These are phyloP conservation scores for Stereocaulon alpinum DNA, from an alignment of 495 filamentous ascomycete species.

Conservation along the genomic window DNA sequence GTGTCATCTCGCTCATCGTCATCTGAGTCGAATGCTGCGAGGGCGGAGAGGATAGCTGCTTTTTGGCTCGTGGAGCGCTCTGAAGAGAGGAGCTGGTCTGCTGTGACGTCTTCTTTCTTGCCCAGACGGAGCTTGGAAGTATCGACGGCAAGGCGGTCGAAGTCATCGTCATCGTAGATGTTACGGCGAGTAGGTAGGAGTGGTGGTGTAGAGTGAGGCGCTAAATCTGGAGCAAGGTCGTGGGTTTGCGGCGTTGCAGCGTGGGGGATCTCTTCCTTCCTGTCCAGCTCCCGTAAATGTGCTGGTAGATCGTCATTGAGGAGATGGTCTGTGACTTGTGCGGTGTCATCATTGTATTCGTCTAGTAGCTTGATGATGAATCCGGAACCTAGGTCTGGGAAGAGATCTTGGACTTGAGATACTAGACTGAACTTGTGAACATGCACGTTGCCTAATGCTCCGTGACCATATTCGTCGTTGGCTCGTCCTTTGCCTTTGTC, in stretches of 20 bases:
- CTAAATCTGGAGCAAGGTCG: constrained; percentile 33
- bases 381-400: constrained; percentile 75
- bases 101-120: constrained; percentile 44
- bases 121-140: constrained; percentile 63
- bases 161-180: constrained; percentile 68
- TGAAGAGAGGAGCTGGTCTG: constrained; percentile 49
- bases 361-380: constrained; percentile 75
- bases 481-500: constrained; percentile 62
- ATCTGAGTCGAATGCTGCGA: constrained; percentile 84
- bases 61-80: constrained; percentile 54
- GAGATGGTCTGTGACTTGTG: constrained; percentile 71
- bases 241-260: constrained; percentile 25
- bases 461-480: constrained; percentile 34
- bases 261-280: constrained; percentile 41
- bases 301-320: constrained; percentile 71
- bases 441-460: constrained; percentile 47
- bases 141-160: constrained; percentile 58
- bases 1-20: constrained; percentile 98
- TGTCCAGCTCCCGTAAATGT: constrained; percentile 46
- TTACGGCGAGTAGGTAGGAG: constrained; percentile 45
- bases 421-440: constrained; percentile 75
- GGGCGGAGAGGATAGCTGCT: constrained; percentile 80
- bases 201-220: constrained; percentile 30
- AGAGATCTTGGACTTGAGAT: constrained; percentile 82
- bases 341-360: constrained; percentile 64